These are phyloP conservation scores for Linnemannia zychae DNA, from an alignment of 192 early-diverging fungal genomes.

Conservation along the genomic window DNA sequence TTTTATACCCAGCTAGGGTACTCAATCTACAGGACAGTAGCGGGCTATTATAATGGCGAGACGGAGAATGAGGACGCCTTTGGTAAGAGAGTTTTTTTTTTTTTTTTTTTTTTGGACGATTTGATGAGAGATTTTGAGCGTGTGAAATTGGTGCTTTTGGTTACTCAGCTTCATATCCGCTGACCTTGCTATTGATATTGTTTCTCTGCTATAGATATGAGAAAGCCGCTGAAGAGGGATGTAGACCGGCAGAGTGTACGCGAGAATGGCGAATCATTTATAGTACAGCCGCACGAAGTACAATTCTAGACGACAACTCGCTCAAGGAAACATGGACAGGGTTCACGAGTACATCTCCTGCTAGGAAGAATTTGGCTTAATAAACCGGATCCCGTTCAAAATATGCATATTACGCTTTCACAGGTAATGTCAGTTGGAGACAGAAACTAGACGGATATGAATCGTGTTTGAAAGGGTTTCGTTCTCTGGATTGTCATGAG, in stretches of 20 bases:
- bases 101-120: neutral
- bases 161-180: neutral
- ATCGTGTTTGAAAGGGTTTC: neutral
- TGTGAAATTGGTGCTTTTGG: too few species aligned
- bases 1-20: slow-evolving; percentile 98
- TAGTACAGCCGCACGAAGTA: slow-evolving; percentile 61
- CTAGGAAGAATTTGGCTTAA: neutral
- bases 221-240: slow-evolving; percentile 92
- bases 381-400: neutral
- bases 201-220: slow-evolving; percentile 80
- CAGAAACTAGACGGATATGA: neutral
- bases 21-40: slow-evolving; percentile 88
- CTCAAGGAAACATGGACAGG: neutral
- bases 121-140: too few species aligned
- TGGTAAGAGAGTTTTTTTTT: slow-evolving; percentile 64
- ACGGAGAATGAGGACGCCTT: slow-evolving; percentile 85
- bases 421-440: neutral
- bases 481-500: neutral
- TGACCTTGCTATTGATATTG: neutral
- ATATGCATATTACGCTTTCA: too few species aligned
- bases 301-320: slow-evolving; percentile 16
- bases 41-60: slow-evolving; percentile 87
- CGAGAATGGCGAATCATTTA: slow-evolving; percentile 66
- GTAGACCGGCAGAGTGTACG: slow-evolving; percentile 71
- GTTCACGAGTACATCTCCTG: neutral